Base-by-base conservation (phyloP, 2,329 filamentous ascomycete genomes). In the Fusarium circinatum region DNA sequence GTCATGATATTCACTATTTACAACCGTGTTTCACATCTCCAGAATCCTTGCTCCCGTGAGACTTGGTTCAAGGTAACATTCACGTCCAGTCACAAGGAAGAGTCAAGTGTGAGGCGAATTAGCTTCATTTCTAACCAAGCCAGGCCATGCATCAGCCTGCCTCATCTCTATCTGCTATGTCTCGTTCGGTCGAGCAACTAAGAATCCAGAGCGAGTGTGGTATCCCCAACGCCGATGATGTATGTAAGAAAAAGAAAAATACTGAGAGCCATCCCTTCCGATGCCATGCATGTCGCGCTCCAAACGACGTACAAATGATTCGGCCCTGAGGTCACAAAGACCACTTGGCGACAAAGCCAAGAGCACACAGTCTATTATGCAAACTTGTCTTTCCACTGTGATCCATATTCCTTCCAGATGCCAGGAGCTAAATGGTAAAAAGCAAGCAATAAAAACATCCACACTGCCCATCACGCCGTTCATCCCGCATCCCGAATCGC, bases 41-140 rank as follows among this genome's bases (percentile, higher is more conserved):
- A 34, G n/a, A 10, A 24, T 51, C 48, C 17, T 51, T 34, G 22
- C 48, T 32, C n/a, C n/a, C 6, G 6, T 12, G 18, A 39, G 51
- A 24, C n/a, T n/a, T 28, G 8, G 18, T 39, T 38, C 22, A 30
- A 30, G 22, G n/a, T 24, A 15, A 26, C n/a, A 45, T n/a, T 55
- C 20, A 41, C 15, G 18, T 17, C 10, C n/a, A 28, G 14, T 42
- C 45, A 52, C 24, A 11, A 22, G 38, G 52, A 24, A 48, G 6
- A 55, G 54, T 32, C 38, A 55, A 58, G 39, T 61, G 55, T 48
- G 62, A 70, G 66, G 71, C 69, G 57, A 65, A 80, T 77, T 73
- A 87, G 85, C 74, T 87, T 85, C n/a, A 72, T 78, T 55, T 75
- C 75, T 71, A 71, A 74, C 61, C 49, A 75, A 54, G 71, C 49